Base-by-base conservation (phyloP, 495 filamentous ascomycete species). In the Penicillium dipodomyicola region DNA sequence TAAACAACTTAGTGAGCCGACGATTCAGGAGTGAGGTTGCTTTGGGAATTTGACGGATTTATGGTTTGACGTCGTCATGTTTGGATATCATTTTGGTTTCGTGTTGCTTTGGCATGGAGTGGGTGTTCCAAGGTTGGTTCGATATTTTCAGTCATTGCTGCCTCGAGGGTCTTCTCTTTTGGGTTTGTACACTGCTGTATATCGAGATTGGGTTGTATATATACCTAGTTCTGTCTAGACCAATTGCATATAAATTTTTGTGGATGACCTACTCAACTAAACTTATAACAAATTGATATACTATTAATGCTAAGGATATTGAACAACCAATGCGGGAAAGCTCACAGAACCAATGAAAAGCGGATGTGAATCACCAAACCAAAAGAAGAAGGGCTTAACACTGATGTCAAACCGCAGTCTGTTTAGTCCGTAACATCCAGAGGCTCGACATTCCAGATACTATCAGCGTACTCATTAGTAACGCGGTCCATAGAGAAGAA, bases 401-500 rank as follows among this genome's bases (percentile, higher is more conserved):
- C 20, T 14, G 20, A 2, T n/a, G 25, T 30, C 25, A 12, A 48
- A 15, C 12, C 14, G 29, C 2, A 30, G 30, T n/a, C 11, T 30
- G 19, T 22, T 25, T 56, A 72, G 23, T 75, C 67, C 56, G 64
- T 62, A 12, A 76, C 65, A 17, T 43, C 65, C 25, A 92, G 69
- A 5, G 92, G 90, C 78, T 97, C 92, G 29, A 95, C 72, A 61
- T 96, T 97, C 93, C 94, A 98, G 66, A 98, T 96, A 48, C 79
- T 86, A 72, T 98, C 92, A 12, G 94, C 93, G 74, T 98, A 98
- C 82, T 98, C 95, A 65, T 91, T 89, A 61, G 97, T 97, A 69
- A 95, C 96, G n/a, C 94, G 81, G 71, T 98, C 94, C 49, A 87
- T 90, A 50, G 84, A 91, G 77, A 98, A 98, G 82, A 97, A 97